Evolutionary conservation across 805 yeast species (phyloP).

Genomic region (Kodamaea kaohsiungensis): DNA sequence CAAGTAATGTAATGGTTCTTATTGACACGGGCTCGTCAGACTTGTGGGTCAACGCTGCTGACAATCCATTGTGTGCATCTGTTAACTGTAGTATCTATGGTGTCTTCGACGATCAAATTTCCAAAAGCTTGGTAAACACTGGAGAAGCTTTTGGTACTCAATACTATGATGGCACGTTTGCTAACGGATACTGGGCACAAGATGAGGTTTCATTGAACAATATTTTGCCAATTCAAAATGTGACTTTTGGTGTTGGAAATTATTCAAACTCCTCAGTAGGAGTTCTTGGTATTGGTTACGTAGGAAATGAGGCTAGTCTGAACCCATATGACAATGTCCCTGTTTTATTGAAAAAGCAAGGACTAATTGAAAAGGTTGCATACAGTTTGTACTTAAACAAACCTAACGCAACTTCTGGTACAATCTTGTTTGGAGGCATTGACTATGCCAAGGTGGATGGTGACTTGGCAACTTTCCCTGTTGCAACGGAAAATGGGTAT

Average conservation of each 20-base stretch:
- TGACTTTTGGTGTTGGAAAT: constrained; percentile 19
- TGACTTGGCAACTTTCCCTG: constrained; percentile 18
- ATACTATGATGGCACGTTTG: constrained; percentile 52
- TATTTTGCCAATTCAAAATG: constrained; percentile 10
- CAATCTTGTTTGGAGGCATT: constrained; percentile 30
- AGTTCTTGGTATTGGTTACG: constrained; percentile 21
- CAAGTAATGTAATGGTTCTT: constrained; percentile 53
- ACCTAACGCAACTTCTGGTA: constrained; percentile 20
- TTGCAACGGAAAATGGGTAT: constrained; percentile 14
- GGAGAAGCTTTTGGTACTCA: constrained; percentile 30
- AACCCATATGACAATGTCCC: constrained; percentile 45
- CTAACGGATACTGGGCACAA: constrained; percentile 49
- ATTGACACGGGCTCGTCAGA: constrained; percentile 79
- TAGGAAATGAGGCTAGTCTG: constrained; percentile 11
- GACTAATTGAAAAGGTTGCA: constrained; percentile 23
- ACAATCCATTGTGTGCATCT: constrained; percentile 18
- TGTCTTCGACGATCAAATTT: constrained; percentile 17
- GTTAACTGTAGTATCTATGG: constrained; percentile 21
- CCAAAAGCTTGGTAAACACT: constrained; percentile 15
- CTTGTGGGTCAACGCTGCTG: constrained; percentile 53
- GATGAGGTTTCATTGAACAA: constrained; percentile 19
- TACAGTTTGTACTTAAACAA: constrained; percentile 28
- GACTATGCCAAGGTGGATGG: constrained; percentile 28
- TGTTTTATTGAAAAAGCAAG: constrained; percentile 25
- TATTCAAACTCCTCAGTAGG: constrained; percentile 18